Percentiles rank a stretch among this genome's conserved stretches.
Conservation (phyloP, 371 early-diverging fungal genomes). For the Globomyces sp. region DNA sequence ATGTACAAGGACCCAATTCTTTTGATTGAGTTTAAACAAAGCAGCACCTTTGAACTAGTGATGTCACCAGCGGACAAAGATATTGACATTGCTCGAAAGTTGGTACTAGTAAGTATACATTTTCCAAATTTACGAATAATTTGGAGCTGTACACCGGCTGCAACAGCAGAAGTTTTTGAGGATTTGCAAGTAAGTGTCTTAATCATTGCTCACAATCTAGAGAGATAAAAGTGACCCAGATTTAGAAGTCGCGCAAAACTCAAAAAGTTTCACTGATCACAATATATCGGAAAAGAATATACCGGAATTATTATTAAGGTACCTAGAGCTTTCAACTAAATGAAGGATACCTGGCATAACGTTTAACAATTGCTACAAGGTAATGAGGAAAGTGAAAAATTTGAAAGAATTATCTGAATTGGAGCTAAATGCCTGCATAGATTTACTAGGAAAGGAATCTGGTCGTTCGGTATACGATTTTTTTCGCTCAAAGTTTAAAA, state of each 20-base stretch:
- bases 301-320: constrained; percentile 47
- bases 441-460: constrained; percentile 57
- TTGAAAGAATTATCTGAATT: constrained; percentile 62
- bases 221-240: constrained; percentile 73
- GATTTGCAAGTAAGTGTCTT: constrained; percentile 73
- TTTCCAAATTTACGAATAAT: constrained; percentile 85
- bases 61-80: constrained; percentile 16
- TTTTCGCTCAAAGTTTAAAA: constrained; percentile 21
- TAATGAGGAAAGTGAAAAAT: constrained; percentile 65
- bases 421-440: constrained; percentile 42
- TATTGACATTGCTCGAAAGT: constrained; percentile 52
- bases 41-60: constrained; percentile 75
- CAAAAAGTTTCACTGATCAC: constrained; percentile 63
- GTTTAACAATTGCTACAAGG: constrained; percentile 66
- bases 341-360: constrained; percentile 84
- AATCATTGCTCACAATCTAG: constrained; percentile 33
- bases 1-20: constrained; percentile 81
- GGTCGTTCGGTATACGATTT: constrained; percentile 57
- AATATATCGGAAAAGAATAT: constrained; percentile 63
- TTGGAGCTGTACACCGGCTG: constrained; percentile 87
- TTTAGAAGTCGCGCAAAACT: constrained; percentile 58
- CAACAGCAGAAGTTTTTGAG: constrained; percentile 82
- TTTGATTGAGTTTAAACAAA: constrained; percentile 92
- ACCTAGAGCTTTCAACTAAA: constrained; percentile 63
- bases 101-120: constrained; percentile 75